Conservation (phyloP, 352 stramenopile species). For the Phytophthora multivora region DNA sequence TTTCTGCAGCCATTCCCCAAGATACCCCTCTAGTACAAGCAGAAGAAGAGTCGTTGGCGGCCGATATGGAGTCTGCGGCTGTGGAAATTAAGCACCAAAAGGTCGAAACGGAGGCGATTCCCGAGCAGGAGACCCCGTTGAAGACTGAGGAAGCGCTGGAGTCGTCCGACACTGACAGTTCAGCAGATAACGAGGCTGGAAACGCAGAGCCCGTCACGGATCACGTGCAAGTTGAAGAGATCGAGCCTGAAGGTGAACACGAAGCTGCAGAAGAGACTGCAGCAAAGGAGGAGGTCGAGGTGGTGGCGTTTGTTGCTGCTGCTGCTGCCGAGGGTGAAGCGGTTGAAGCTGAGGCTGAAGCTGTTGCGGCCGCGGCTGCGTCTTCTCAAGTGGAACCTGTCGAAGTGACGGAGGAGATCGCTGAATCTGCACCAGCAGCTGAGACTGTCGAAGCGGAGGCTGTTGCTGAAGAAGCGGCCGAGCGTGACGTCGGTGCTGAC, state of each 20-base stretch:
- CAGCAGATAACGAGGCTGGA: conserved; percentile 8
- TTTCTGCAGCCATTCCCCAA: conserved; percentile 35
- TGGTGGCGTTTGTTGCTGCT: not conserved
- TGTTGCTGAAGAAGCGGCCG: not conserved
- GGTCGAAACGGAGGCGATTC: not conserved
- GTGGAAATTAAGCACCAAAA: conserved; percentile 11
- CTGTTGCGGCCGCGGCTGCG: not conserved
- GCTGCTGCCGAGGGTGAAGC: not conserved
- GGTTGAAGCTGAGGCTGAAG: not conserved
- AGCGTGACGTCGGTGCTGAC: not conserved
- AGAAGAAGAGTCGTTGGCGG: not conserved
- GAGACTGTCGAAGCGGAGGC: not conserved
- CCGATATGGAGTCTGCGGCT: conserved; percentile 5
- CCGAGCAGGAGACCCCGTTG: not conserved
- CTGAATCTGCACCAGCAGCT: not conserved
- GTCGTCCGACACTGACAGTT: conserved; percentile 20
- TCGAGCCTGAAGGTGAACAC: not conserved
- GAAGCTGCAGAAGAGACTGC: not conserved
- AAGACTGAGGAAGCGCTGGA: not conserved
- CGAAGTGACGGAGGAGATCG: not conserved
- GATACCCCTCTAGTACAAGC: conserved; percentile 4
- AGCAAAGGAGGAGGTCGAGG: not conserved
- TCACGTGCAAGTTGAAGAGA: not conserved
- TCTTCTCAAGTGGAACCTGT: conserved; percentile 1
- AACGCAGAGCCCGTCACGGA: not conserved